Evolutionary conservation across 2,329 filamentous ascomycete species (phyloP).

Genomic region (Sporothrix schenckii): DNA sequence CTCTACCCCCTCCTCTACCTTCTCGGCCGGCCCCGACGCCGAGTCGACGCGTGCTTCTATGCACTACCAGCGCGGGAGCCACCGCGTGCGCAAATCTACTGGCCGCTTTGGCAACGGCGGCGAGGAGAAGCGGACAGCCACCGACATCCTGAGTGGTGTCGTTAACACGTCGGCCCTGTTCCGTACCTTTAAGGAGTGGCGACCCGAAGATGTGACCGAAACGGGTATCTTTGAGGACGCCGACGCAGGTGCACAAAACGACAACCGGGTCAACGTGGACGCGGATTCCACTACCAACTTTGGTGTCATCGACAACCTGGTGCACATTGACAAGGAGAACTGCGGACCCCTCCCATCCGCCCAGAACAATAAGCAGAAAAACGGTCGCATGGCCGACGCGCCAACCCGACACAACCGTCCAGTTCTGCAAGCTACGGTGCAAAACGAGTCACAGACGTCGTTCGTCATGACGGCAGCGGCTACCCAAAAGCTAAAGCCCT

Average conservation of each 20-base stretch:
- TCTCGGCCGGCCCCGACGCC: slow-evolving; percentile 36
- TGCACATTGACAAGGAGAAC: slow-evolving; percentile 34
- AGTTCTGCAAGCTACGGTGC: slow-evolving; percentile 35
- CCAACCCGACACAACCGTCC: slow-evolving; percentile 24
- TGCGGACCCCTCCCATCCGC: background rate
- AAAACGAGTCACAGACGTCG: slow-evolving; percentile 37
- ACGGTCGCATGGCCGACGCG: slow-evolving; percentile 5
- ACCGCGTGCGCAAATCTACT: slow-evolving; percentile 34
- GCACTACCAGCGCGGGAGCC: slow-evolving; percentile 33
- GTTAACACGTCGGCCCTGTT: slow-evolving; percentile 37
- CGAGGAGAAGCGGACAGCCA: slow-evolving; percentile 23
- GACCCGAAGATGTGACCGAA: slow-evolving; percentile 32
- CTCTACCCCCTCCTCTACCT: slow-evolving; percentile 29
- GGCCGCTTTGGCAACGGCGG: slow-evolving; percentile 34
- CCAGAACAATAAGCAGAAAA: background rate
- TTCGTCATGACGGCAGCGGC: slow-evolving; percentile 29
- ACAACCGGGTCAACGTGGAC: background rate
- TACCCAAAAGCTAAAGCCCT: slow-evolving; percentile 19
- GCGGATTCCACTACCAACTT: slow-evolving; percentile 35
- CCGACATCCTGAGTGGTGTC: slow-evolving; percentile 33
- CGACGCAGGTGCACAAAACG: slow-evolving; percentile 1
- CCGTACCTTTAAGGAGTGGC: slow-evolving; percentile 37
- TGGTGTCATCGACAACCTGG: slow-evolving; percentile 32
- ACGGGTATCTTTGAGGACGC: slow-evolving; percentile 26
- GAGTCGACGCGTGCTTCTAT: slow-evolving; percentile 36